A percentile compares a stretch with the other conserved stretches of the same genome.
phyloP scores from a whole-genome alignment of 1,284 basidiomycete species.

The Neolentinus lepideus region DNA sequence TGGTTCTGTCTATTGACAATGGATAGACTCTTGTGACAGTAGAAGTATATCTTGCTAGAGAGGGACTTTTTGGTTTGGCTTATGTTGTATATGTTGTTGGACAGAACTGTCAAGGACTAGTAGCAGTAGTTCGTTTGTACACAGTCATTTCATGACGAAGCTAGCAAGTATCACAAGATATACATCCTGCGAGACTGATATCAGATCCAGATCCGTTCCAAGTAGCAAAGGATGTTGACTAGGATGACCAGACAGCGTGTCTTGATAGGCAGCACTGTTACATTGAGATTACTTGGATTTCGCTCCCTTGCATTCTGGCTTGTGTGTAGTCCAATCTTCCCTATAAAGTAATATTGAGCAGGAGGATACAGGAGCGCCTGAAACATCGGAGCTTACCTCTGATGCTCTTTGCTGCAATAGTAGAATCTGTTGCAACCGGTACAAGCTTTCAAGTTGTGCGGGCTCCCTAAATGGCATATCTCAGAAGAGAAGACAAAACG shows the following conservation, averaged over 20 bases:
- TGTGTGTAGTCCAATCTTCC: background rate
- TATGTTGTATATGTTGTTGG: background rate
- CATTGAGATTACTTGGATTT: background rate
- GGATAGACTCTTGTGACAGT: background rate
- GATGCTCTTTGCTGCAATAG: constrained; percentile 4
- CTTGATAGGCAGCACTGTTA: no score
- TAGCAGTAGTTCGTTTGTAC: background rate
- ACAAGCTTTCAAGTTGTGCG: constrained; percentile 16
- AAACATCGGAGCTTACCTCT: background rate
- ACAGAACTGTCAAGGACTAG: background rate
- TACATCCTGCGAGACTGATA: no score
- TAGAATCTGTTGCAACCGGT: constrained; percentile 17
- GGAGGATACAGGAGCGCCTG: background rate
- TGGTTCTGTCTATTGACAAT: background rate
- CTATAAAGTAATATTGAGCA: background rate
- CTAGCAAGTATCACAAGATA: no score
- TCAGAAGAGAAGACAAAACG: no score
- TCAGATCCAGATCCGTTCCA: no score
- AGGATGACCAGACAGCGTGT: no score
- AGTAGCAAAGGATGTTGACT: no score
- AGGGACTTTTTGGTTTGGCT: background rate
- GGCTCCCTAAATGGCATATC: background rate
- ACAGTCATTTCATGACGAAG: background rate
- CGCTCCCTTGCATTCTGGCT: background rate
- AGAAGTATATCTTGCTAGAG: background rate